These are phyloP conservation scores for Drosera spatulata DNA, from an alignment of 179 eudicot genomes.

Conservation along the genomic window DNA sequence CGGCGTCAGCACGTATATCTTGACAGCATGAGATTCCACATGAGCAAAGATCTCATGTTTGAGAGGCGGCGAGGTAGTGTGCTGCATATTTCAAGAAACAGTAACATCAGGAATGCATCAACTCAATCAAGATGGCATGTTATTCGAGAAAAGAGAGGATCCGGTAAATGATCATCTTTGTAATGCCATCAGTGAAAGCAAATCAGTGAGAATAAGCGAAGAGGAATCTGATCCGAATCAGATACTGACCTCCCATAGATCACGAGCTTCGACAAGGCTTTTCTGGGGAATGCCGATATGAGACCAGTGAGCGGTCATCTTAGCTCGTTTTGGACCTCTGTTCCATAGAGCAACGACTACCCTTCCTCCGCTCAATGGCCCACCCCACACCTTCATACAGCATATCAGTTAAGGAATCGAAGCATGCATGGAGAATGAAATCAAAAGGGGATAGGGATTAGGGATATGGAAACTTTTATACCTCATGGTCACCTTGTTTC, in stretches of 20 bases:
- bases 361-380: conserved; percentile 31
- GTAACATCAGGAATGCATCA: neutral
- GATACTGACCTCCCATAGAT: conserved; percentile 51
- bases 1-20: conserved; percentile 55
- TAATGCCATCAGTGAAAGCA: neutral
- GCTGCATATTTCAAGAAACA: conserved; percentile 25
- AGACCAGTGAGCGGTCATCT: conserved; percentile 48
- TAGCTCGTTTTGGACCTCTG: conserved; percentile 32
- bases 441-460: neutral
- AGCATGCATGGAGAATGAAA: neutral
- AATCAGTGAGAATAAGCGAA: neutral
- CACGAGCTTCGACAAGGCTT: conserved; percentile 37
- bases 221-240: neutral
- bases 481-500: conserved; percentile 55
- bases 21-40: conserved; percentile 38
- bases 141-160: neutral
- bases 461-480: conserved; percentile 14
- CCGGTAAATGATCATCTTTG: neutral
- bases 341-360: conserved; percentile 55
- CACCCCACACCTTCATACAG: conserved; percentile 55
- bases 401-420: neutral
- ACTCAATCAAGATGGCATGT: neutral
- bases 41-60: conserved; percentile 26
- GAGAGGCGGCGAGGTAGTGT: conserved; percentile 20
- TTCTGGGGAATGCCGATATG: conserved; percentile 37